Conservation (phyloP, 768 basidiomycete species). For the Boletus subparvulus region DNA sequence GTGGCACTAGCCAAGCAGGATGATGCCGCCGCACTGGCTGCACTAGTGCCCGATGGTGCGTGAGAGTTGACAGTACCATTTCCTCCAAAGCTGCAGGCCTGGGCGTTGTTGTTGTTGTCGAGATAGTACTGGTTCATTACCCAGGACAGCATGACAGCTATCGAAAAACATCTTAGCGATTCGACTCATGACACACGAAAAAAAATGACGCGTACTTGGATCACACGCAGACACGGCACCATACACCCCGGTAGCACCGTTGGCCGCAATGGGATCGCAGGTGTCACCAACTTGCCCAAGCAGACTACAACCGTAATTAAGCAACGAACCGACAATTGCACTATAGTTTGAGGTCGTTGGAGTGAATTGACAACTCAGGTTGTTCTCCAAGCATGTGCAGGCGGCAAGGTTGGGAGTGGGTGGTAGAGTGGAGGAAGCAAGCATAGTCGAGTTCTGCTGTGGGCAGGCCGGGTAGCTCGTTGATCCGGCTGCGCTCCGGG, state of each 20-base stretch:
- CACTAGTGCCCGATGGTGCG: constrained; percentile 48
- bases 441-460: constrained; percentile 51
- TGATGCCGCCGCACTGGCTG: constrained; percentile 55
- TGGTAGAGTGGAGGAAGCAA: constrained; percentile 70
- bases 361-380: constrained; percentile 72
- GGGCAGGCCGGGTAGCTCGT: constrained; percentile 63
- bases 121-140: constrained; percentile 81
- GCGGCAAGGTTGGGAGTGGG: constrained; percentile 79
- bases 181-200: not conserved
- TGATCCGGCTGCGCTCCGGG: constrained; percentile 51
- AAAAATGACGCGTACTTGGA: constrained; percentile 54
- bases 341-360: constrained; percentile 61
- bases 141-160: constrained; percentile 78
- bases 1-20: constrained; percentile 67
- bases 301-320: constrained; percentile 65
- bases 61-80: constrained; percentile 75
- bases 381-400: constrained; percentile 72
- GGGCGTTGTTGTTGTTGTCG: constrained; percentile 50
- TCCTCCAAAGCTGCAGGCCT: constrained; percentile 77
- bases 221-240: constrained; percentile 77
- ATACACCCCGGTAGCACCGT: constrained; percentile 75
- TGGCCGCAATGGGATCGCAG: constrained; percentile 69
- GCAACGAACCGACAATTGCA: constrained; percentile 56
- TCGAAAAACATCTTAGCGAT: constrained; percentile 5
- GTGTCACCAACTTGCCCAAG: constrained; percentile 59